Evolutionary conservation across 106 monocot species (phyloP).

Genomic region (Dioscorea zingiberensis): DNA sequence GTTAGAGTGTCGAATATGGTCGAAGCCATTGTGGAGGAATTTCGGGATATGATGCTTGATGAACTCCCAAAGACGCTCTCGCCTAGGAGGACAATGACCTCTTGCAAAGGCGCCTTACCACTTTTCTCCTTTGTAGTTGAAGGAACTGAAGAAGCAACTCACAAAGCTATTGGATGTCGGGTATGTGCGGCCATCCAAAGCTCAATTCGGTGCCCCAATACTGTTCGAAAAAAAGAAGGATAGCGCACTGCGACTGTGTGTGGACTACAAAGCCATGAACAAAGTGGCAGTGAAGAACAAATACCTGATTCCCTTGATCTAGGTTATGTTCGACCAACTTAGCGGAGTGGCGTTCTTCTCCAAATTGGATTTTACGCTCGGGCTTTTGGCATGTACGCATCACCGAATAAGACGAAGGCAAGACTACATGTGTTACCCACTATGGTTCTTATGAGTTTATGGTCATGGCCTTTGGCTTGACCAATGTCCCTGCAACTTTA

Average conservation of each 20-base stretch:
- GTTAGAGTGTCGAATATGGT: not conserved
- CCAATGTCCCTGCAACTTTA: not conserved
- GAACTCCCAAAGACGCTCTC: not conserved
- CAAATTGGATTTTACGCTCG: not conserved
- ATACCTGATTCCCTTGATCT: not conserved
- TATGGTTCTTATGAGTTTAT: not conserved
- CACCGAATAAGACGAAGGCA: not conserved
- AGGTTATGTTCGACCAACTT: not conserved
- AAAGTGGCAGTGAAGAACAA: not conserved
- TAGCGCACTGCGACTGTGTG: not conserved
- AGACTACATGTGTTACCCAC: constrained; percentile 1
- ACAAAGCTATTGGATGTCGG: not conserved
- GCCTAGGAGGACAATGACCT: not conserved
- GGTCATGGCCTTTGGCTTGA: not conserved
- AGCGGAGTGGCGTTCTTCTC: not conserved
- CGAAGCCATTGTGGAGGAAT: no score
- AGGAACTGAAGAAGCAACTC: not conserved
- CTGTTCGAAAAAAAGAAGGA: not conserved
- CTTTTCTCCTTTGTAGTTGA: not conserved
- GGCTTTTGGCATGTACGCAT: not conserved
- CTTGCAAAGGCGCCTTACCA: not conserved
- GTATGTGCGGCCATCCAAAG: not conserved
- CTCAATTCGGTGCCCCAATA: not conserved
- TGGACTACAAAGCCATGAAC: not conserved
- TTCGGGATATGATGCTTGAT: not conserved